Conservation (phyloP, 768 basidiomycete species). For the Termitomyces bulborhizus region DNA sequence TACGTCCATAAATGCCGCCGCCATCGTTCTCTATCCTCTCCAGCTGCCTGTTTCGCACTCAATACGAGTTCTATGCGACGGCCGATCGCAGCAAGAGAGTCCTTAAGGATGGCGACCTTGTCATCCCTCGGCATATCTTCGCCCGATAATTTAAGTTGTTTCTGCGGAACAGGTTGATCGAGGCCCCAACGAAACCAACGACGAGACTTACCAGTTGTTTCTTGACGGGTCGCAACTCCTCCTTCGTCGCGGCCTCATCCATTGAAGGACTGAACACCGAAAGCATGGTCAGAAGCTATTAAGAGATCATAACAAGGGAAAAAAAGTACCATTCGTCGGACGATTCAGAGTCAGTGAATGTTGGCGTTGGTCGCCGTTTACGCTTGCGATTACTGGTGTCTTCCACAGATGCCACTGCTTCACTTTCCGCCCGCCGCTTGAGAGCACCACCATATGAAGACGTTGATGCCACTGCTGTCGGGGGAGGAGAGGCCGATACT, state of each 20-base stretch:
- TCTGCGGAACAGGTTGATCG: slow-evolving; percentile 38
- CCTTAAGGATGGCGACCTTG: slow-evolving; percentile 93
- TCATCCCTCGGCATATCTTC: slow-evolving; percentile 93
- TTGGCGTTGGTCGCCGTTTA: slow-evolving; percentile 93
- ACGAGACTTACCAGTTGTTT: slow-evolving; percentile 70
- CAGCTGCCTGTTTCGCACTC: slow-evolving; percentile 64
- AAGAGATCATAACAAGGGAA: neutral
- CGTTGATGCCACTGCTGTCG: slow-evolving; percentile 61
- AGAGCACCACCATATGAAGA: slow-evolving; percentile 55
- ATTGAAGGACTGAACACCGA: slow-evolving; percentile 69
- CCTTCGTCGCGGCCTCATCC: slow-evolving; percentile 91
- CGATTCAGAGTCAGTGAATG: slow-evolving; percentile 92
- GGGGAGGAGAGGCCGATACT: slow-evolving; percentile 69
- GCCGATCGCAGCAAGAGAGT: slow-evolving; percentile 91
- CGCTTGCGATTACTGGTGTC: slow-evolving; percentile 65
- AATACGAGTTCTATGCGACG: slow-evolving; percentile 85
- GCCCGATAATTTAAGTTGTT: slow-evolving; percentile 91
- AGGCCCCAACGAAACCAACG: neutral
- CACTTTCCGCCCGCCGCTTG: slow-evolving; percentile 80
- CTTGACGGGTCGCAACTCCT: slow-evolving; percentile 94
- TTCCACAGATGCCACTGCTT: slow-evolving; percentile 78
- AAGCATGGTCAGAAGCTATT: slow-evolving; percentile 5
- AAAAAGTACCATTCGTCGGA: slow-evolving; percentile 83
- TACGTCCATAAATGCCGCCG: slow-evolving; percentile 95
- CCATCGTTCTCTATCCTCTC: slow-evolving; percentile 85